Percentiles rank a stretch among this genome's conserved stretches.
Evolutionary conservation across 345 rosid genomes (phyloP).

Genomic region (Linum usitatissimum): DNA sequence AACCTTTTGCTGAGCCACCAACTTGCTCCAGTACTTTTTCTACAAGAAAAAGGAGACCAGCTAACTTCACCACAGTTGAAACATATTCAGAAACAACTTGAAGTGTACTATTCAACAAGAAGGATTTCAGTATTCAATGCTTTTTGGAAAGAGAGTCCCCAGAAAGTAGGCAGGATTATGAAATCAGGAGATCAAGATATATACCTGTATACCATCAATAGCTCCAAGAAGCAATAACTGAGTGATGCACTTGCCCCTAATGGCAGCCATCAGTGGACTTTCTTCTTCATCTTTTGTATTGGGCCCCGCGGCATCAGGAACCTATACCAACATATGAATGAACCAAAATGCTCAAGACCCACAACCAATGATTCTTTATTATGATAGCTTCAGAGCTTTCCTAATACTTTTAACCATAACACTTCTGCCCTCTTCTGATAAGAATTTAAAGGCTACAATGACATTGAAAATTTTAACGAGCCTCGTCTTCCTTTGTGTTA

Average conservation of each 20-base stretch:
- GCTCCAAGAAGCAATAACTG: slow-evolving; percentile 76
- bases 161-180: neutral
- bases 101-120: neutral
- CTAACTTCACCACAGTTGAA: neutral
- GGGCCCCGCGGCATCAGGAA: slow-evolving; percentile 44
- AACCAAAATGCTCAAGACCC: neutral
- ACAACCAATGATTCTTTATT: neutral
- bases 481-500: too few relatives aligned
- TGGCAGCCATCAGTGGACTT: slow-evolving; percentile 54
- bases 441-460: neutral
- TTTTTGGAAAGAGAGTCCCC: neutral
- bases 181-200: neutral
- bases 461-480: too few relatives aligned
- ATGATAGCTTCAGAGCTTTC: neutral
- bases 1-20: slow-evolving; percentile 69
- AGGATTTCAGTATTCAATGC: neutral
- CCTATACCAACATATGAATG: slow-evolving; percentile 28
- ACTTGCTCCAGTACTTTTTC: slow-evolving; percentile 85
- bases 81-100: neutral
- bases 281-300: slow-evolving; percentile 60
- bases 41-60: slow-evolving; percentile 22
- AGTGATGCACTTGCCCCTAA: slow-evolving; percentile 90
- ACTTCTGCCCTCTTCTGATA: neutral
- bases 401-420: neutral
- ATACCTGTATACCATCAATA: slow-evolving; percentile 79